Evolutionary conservation across 345 rosid species (phyloP).

Genomic region (Diplotaxis tenuifolia): DNA sequence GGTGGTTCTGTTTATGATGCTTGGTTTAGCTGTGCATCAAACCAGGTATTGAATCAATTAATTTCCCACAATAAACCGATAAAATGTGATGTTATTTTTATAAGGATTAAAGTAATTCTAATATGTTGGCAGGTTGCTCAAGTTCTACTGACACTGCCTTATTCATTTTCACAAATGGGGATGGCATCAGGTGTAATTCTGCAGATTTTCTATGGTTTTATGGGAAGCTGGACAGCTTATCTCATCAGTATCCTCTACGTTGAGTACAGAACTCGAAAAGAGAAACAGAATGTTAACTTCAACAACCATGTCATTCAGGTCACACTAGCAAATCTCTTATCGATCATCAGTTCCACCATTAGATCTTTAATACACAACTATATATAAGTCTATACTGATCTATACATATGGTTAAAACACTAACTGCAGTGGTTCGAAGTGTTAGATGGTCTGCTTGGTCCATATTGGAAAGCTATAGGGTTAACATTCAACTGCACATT

Average conservation of each 20-base stretch:
- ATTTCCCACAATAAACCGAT: neutral
- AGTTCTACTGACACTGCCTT: conserved; percentile 78
- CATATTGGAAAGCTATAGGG: neutral
- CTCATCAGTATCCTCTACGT: conserved; percentile 35
- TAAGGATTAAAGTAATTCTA: neutral
- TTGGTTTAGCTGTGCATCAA: conserved; percentile 5
- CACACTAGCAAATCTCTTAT: conserved; percentile 2
- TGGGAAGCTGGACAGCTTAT: conserved; percentile 93
- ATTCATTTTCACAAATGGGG: conserved; percentile 90
- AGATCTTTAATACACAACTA: neutral
- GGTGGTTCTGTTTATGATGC: conserved; percentile 4
- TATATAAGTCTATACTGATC: neutral
- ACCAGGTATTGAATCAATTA: neutral
- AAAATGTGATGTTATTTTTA: too few species aligned
- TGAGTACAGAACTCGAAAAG: conserved; percentile 73
- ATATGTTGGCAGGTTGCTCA: conserved; percentile 72
- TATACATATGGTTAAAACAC: neutral
- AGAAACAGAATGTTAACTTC: conserved; percentile 69
- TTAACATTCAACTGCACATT: conserved; percentile 5
- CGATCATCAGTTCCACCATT: neutral
- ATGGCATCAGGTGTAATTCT: conserved; percentile 76
- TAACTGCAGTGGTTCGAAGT: neutral
- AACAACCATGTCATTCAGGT: conserved; percentile 92
- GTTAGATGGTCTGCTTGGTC: conserved; percentile 6
- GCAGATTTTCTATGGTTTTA: conserved; percentile 71